Percentiles rank a stretch among this genome's conserved stretches.
These are phyloP conservation scores for Narthecium ossifragum DNA, from an alignment of 106 monocot species.

Conservation along the genomic window DNA sequence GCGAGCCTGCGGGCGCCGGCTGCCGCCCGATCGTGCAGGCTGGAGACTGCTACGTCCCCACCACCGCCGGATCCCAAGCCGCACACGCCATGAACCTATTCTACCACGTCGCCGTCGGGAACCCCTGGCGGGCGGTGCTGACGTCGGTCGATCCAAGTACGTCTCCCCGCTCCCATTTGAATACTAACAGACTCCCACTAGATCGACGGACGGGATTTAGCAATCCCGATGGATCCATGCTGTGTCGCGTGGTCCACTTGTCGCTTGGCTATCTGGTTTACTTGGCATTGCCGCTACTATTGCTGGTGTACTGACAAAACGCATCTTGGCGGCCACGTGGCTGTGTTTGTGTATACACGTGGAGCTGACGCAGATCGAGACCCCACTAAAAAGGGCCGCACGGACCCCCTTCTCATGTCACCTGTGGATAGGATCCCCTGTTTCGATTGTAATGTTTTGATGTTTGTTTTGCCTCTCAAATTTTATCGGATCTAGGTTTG, in stretches of 20 bases:
- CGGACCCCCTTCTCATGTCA: no score
- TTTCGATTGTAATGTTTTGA: no score
- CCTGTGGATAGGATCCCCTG: no score
- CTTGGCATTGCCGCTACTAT: background rate
- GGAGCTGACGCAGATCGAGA: no score
- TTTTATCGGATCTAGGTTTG: no score
- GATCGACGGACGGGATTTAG: background rate
- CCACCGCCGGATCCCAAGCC: constrained; percentile 17
- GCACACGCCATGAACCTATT: constrained; percentile 24
- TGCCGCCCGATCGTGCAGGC: constrained; percentile 22
- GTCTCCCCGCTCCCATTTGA: no score
- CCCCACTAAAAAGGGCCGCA: no score
- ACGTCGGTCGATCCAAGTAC: constrained; percentile 24
- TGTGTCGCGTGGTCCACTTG: background rate
- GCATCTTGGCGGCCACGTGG: no score
- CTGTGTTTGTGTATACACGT: no score
- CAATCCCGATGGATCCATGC: no score
- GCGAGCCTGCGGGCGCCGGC: constrained; percentile 10
- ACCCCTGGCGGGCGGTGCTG: constrained; percentile 16
- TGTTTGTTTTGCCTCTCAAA: no score
- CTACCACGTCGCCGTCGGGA: constrained; percentile 11
- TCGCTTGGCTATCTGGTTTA: background rate
- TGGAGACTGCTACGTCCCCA: constrained; percentile 29
- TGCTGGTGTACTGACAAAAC: no score
- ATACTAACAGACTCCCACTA: background rate